Conservation (phyloP, 208 protist genomes). For the Naegleria lovaniensis region DNA sequence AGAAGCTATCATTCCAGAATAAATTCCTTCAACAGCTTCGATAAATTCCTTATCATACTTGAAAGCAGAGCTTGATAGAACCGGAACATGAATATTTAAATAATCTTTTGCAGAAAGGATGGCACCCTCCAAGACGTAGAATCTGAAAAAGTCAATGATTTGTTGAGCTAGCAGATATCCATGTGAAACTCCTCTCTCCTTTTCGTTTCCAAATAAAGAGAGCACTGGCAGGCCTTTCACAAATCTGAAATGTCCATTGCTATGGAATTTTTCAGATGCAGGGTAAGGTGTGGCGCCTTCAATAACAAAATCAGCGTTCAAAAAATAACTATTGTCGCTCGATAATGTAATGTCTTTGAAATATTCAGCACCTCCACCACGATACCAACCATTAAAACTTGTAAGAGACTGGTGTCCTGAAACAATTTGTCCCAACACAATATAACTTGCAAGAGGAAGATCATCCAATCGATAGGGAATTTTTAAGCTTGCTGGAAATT, state of each 20-base stretch:
- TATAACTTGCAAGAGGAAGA: neutral
- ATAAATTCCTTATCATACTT: neutral
- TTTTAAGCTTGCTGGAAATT: neutral
- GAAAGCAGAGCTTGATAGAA: neutral
- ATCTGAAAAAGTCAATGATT: neutral
- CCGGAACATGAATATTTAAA: neutral
- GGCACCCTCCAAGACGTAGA: neutral
- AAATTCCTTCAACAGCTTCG: neutral
- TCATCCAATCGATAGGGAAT: neutral
- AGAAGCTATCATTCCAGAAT: neutral
- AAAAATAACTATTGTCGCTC: neutral
- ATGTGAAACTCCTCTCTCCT: neutral
- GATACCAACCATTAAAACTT: neutral
- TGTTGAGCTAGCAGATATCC: neutral
- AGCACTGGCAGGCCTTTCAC: neutral
- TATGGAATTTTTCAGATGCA: neutral
- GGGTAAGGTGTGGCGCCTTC: neutral
- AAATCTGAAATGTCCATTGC: neutral
- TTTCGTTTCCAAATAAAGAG: neutral
- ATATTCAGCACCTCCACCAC: neutral
- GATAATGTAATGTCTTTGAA: neutral
- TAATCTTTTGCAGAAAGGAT: neutral
- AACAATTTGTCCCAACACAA: neutral
- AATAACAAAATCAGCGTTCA: neutral
- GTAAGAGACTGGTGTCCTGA: neutral